These are phyloP conservation scores for Aspergillus felis DNA, from an alignment of 2,329 filamentous ascomycete species.

Conservation along the genomic window DNA sequence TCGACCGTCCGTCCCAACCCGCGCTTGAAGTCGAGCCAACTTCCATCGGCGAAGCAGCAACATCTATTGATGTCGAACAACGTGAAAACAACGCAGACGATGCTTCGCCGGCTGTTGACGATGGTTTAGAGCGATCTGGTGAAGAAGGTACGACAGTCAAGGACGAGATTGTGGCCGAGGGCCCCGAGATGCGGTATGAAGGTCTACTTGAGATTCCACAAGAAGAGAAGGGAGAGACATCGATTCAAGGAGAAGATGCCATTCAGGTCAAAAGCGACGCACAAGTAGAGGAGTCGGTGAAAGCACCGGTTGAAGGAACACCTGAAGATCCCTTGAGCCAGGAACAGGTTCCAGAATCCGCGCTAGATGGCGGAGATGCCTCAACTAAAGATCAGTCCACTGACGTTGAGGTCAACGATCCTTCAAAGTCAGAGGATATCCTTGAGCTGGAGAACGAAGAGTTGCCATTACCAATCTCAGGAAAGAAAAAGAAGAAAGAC, in stretches of 20 bases:
- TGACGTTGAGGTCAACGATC: slow-evolving; percentile 11
- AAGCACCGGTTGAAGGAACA: not conserved
- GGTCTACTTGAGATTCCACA: not conserved
- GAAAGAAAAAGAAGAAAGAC: slow-evolving; percentile 16
- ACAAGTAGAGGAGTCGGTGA: not conserved
- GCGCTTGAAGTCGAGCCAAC: slow-evolving; percentile 20
- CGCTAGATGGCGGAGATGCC: slow-evolving; percentile 1
- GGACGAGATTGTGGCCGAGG: not conserved
- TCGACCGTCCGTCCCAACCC: slow-evolving; percentile 29
- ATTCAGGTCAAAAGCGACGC: not conserved
- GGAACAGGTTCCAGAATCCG: not conserved
- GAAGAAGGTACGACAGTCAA: not conserved
- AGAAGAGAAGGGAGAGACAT: not conserved
- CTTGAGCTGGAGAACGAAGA: slow-evolving; percentile 18
- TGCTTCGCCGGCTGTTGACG: slow-evolving; percentile 3
- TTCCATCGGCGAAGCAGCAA: slow-evolving; percentile 18
- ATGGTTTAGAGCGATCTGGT: slow-evolving; percentile 1
- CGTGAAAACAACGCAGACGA: slow-evolving; percentile 1
- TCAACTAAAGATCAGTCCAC: slow-evolving; percentile 11
- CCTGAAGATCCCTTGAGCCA: not conserved
- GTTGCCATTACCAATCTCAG: not conserved
- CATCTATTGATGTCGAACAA: not conserved
- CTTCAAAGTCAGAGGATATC: slow-evolving; percentile 3
- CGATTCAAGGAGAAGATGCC: not conserved
- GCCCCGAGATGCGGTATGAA: not conserved